Conservation (phyloP, 352 stramenopile species). For the Aphanomyces cochlioides region DNA sequence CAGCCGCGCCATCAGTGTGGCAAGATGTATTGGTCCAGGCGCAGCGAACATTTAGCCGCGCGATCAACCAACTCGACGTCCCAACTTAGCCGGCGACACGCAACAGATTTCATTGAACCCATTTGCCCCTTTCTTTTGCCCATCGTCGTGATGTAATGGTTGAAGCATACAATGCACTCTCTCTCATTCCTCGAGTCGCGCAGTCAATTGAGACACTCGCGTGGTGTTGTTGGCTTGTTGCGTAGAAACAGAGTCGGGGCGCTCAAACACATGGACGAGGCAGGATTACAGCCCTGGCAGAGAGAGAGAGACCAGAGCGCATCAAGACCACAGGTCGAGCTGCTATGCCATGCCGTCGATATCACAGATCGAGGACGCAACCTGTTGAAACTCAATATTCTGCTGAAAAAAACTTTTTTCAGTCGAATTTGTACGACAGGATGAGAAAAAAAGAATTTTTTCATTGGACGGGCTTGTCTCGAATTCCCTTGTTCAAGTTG, state of each 20-base stretch:
- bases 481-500: conserved; percentile 5
- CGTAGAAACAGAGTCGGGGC: too few species aligned
- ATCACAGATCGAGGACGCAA: background rate
- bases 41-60: conserved; percentile 8
- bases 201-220: too few species aligned
- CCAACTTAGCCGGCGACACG: background rate
- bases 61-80: conserved; percentile 20
- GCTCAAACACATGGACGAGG: too few species aligned
- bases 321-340: too few species aligned
- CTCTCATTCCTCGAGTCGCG: too few species aligned
- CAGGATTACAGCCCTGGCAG: too few species aligned
- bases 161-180: too few species aligned
- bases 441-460: background rate
- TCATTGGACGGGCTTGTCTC: background rate
- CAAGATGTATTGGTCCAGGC: too few species aligned
- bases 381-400: background rate
- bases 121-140: background rate
- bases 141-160: too few species aligned
- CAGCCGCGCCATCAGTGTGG: too few species aligned
- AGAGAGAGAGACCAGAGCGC: too few species aligned
- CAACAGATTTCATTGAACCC: background rate
- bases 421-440: background rate
- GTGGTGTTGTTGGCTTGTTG: too few species aligned
- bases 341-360: background rate
- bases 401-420: background rate